Evolutionary conservation across 768 basidiomycete species (phyloP), one percentile per base, ranked within the genome.

Genomic region (Termitomyces sp.): DNA sequence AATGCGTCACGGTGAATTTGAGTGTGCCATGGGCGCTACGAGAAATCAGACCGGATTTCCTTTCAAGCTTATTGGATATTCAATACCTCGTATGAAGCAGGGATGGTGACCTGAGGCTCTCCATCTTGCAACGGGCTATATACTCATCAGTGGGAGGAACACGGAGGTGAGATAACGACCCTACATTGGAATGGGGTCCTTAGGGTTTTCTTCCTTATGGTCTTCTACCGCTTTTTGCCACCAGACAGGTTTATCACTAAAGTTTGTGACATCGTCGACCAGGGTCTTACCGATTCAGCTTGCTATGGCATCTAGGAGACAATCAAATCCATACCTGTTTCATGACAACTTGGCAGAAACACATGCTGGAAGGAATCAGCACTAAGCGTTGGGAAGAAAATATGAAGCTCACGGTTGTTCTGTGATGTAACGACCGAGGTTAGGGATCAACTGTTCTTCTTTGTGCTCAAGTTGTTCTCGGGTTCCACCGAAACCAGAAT

Each of bases 1-100:
- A 76, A 76, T 5, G 74, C 74, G 54, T 76, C 75, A 36, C 73
- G 70, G 50, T 76, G 74, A 38, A 76, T 73, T 61, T 75, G 71
- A 25, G 67, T 64, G 63, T 75, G 73, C 71, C 72, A 75, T 4
- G 71, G 73, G 34, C 65, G 64, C 55, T 63, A n/a, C 12, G 47
- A 49, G 42, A 29, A 29, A 46, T 50, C 37, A 52, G 53, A 42
- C 3, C 2, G 31, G 4, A 15, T 25, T 8, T 29, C 12, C 14
- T 8, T 31, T 38, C 6, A 25, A 11, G 15, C 25, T 17, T 25
- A 36, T 31, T 42, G 38, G 38, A 42, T 29, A 17, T 42, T 10
- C 7, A 8, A 31, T 54, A 55, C 54, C 54, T 55, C 40, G 11
- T 55, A 32, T n/a, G 54, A 55, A 55, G 54, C 54, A 17, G 54